Conservation (phyloP, 352 stramenopile genomes). For the Halophytophthora polymorphica region DNA sequence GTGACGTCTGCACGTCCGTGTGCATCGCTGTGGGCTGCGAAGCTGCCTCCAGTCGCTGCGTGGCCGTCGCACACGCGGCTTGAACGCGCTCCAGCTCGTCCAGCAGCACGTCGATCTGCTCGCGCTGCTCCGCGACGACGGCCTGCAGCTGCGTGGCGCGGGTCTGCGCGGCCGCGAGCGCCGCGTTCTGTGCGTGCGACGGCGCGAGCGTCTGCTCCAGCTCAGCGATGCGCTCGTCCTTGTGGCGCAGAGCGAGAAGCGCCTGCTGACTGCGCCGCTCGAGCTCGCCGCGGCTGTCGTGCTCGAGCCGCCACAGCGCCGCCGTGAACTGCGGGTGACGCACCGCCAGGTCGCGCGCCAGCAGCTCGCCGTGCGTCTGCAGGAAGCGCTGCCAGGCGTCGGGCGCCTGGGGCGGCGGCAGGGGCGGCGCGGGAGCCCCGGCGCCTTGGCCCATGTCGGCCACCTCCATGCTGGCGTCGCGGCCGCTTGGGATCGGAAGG, state of each 20-base stretch:
- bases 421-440: too few species aligned
- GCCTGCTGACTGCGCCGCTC: conserved; percentile 24
- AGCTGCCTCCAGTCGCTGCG: neutral
- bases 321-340: conserved; percentile 14
- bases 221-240: conserved; percentile 21
- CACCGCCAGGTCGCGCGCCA: conserved; percentile 10
- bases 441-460: too few species aligned
- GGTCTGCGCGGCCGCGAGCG: neutral
- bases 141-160: neutral
- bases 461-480: too few species aligned
- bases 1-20: neutral
- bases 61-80: neutral
- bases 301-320: conserved; percentile 11
- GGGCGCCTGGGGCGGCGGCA: too few species aligned
- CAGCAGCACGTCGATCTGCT: conserved; percentile 31
- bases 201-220: conserved; percentile 5
- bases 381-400: conserved; percentile 1
- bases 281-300: conserved; percentile 3
- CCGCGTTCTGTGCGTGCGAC: neutral
- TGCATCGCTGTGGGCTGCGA: neutral
- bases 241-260: conserved; percentile 23
- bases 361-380: conserved; percentile 2
- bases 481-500: too few species aligned
- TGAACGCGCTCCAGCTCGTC: conserved; percentile 26
- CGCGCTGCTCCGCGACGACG: conserved; percentile 15